These are phyloP conservation scores for Sideroxylon spinosum DNA, from an alignment of 179 eudicot genomes.

Conservation along the genomic window DNA sequence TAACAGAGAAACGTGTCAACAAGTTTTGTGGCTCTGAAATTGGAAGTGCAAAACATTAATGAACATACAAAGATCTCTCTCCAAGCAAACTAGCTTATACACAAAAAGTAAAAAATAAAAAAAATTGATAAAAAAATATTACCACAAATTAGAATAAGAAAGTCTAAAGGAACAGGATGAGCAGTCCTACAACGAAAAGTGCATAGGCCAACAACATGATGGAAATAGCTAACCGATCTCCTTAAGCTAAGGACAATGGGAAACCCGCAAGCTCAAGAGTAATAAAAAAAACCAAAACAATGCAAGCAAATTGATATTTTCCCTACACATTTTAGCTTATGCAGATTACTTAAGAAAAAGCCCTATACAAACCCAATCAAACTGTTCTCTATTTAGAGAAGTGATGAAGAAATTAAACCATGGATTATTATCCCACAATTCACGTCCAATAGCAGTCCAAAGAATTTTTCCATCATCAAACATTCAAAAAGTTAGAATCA, in stretches of 20 bases:
- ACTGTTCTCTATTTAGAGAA: not conserved
- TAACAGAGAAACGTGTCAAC: not conserved
- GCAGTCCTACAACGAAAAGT: too few relatives aligned
- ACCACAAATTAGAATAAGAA: too few relatives aligned
- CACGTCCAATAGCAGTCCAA: not conserved
- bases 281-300: too few relatives aligned
- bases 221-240: too few relatives aligned
- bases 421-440: not conserved
- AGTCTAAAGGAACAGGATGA: too few relatives aligned
- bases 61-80: not conserved
- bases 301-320: too few relatives aligned
- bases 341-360: not conserved
- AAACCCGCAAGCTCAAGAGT: too few relatives aligned
- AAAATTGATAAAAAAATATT: too few relatives aligned
- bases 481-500: not conserved
- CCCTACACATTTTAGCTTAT: not conserved
- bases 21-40: not conserved
- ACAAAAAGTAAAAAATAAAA: not conserved
- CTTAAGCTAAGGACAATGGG: too few relatives aligned
- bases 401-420: not conserved
- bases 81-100: not conserved
- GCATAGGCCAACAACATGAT: too few relatives aligned
- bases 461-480: not conserved
- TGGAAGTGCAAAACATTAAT: not conserved
- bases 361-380: not conserved